Percentiles rank a stretch among this genome's conserved stretches.
These are phyloP conservation scores for Geopyxis carbonaria DNA, from an alignment of 495 filamentous ascomycete genomes.

Conservation along the genomic window DNA sequence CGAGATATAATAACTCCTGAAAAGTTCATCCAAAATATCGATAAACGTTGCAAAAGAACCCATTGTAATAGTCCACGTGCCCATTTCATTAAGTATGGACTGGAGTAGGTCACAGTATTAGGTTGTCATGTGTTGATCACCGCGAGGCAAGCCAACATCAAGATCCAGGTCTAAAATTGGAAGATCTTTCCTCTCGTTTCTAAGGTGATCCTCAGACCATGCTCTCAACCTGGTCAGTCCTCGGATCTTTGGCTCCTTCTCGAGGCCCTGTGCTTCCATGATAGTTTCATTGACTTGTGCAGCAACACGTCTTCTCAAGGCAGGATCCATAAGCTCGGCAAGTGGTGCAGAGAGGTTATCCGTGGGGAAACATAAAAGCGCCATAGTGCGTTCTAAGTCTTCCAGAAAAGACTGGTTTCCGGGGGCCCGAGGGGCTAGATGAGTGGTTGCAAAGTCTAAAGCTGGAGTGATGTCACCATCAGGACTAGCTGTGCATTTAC, in stretches of 20 bases:
- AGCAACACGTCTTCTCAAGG: conserved; percentile 66
- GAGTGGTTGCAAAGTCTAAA: conserved; percentile 67
- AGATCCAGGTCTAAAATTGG: conserved; percentile 60
- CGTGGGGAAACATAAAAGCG: conserved; percentile 69
- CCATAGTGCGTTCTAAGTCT: conserved; percentile 84
- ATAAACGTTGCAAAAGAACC: too few species aligned
- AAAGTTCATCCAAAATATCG: too few species aligned
- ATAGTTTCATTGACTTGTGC: conserved; percentile 76
- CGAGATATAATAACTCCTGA: too few species aligned
- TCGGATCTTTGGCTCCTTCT: conserved; percentile 62
- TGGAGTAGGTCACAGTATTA: too few species aligned
- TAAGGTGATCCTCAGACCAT: conserved; percentile 67
- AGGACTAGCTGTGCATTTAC: conserved; percentile 43
- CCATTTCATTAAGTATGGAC: too few species aligned
- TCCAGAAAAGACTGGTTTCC: conserved; percentile 58
- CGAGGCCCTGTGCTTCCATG: conserved; percentile 47
- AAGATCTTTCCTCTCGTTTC: conserved; percentile 52
- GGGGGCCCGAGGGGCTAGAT: conserved; percentile 73
- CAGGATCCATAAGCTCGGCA: conserved; percentile 56
- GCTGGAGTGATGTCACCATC: conserved; percentile 65
- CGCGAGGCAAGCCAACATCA: conserved; percentile 23
- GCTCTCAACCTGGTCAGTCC: conserved; percentile 62
- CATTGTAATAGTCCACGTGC: too few species aligned
- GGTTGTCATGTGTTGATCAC: conserved; percentile 15
- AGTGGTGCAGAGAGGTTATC: conserved; percentile 61